Conservation (phyloP, 331 rosid species). For the Arachis monticola region DNA sequence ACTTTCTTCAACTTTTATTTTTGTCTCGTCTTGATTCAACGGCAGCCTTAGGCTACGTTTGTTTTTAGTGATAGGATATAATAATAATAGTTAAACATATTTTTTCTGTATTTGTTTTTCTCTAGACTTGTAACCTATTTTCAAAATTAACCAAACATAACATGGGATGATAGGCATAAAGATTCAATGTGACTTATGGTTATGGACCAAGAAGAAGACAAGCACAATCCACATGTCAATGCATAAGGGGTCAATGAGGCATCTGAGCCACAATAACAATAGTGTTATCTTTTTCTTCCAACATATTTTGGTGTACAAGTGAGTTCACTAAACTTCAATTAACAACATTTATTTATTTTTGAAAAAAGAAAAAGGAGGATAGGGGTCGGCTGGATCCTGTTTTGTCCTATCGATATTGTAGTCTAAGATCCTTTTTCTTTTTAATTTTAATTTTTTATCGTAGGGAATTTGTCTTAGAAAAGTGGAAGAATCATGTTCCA, state of each 20-base stretch:
- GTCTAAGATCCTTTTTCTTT: background rate
- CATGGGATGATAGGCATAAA: too few relatives aligned
- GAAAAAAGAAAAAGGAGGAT: background rate
- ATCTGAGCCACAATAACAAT: slow-evolving; percentile 33
- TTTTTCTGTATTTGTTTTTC: too few relatives aligned
- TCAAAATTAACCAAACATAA: too few relatives aligned
- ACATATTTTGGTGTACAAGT: background rate
- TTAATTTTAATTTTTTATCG: background rate
- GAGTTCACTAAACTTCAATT: too few relatives aligned
- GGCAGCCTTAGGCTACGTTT: too few relatives aligned
- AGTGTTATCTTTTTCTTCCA: background rate
- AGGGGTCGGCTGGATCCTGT: background rate
- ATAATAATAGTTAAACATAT: too few relatives aligned
- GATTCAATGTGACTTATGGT: too few relatives aligned
- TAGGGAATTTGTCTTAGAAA: background rate
- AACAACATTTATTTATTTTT: too few relatives aligned
- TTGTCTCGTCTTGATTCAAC: too few relatives aligned
- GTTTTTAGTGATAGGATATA: too few relatives aligned
- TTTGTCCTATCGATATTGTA: slow-evolving; percentile 10
- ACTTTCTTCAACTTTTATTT: too few relatives aligned
- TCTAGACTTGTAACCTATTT: too few relatives aligned
- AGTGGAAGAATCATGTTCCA: background rate
- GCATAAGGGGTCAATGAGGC: slow-evolving; percentile 24
- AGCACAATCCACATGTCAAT: background rate
- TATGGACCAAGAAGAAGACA: slow-evolving; percentile 21